These are phyloP conservation scores for Prinsepia uniflora DNA, from an alignment of 306 rosid genomes.

Conservation along the genomic window DNA sequence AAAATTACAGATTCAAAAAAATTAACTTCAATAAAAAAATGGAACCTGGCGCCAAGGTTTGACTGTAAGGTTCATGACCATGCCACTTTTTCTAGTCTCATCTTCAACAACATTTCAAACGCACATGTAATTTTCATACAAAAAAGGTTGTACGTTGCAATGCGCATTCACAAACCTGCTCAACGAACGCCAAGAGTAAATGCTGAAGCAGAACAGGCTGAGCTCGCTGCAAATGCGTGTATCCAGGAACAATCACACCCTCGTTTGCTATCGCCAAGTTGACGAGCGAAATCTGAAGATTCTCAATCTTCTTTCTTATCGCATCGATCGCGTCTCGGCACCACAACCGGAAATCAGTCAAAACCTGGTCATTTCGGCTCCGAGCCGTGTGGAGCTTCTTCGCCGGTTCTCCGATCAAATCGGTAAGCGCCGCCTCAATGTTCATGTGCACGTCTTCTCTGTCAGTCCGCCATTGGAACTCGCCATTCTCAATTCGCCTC, in stretches of 20 bases:
- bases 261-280: slow-evolving; percentile 56
- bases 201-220: slow-evolving; percentile 88
- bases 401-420: slow-evolving; percentile 90
- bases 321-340: slow-evolving; percentile 84
- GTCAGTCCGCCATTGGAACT: slow-evolving; percentile 86
- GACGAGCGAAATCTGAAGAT: slow-evolving; percentile 66
- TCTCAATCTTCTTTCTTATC: slow-evolving; percentile 42
- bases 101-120: neutral
- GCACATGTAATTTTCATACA: too few species aligned
- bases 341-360: slow-evolving; percentile 81
- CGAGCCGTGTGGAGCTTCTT: slow-evolving; percentile 94
- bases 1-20: too few species aligned
- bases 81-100: too few species aligned
- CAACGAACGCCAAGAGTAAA: slow-evolving; percentile 81
- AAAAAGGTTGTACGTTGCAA: too few species aligned
- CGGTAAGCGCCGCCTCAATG: slow-evolving; percentile 90
- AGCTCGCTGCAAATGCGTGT: slow-evolving; percentile 88
- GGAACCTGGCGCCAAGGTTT: too few species aligned
- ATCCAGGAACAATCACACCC: slow-evolving; percentile 87
- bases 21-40: too few species aligned
- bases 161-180: slow-evolving; percentile 56
- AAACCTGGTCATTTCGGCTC: slow-evolving; percentile 82
- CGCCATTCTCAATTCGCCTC: slow-evolving; percentile 63
- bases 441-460: slow-evolving; percentile 94
- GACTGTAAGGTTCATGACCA: too few species aligned